Evolutionary conservation across 345 rosid genomes (phyloP), one percentile per base, ranked within the genome.

Genomic region (Angophora floribunda): DNA sequence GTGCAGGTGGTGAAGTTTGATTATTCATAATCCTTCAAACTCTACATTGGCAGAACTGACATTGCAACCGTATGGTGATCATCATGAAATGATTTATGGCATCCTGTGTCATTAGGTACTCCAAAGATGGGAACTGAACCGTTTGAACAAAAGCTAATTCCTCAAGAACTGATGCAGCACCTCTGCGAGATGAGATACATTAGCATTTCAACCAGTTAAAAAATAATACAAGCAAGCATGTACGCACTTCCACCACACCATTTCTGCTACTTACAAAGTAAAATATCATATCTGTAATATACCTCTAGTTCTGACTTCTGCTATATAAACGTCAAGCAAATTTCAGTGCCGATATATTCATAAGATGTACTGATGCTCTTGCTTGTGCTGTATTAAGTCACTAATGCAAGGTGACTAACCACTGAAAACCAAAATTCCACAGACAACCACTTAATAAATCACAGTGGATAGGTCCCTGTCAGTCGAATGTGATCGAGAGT

Each of bases 401-500:
- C 75, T n/a, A 13, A 63, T n/a, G 75, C 75, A 63, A 13, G 75
- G 75, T 15, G 4, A 61, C 75, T n/a, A 63, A 63, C 32, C 9
- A 7, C 1, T n/a, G 36, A 63, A n/a, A 63, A 63, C 75, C 36
- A 63, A 63, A 63, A 41, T n/a, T 63, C 75, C 75, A n/a, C 53
- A 85, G 36, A 50, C 24, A 47, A 36, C 55, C 53, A 49, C 53
- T 11, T 63, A 63, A 63, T 30, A 41, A 26, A 70, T 86, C 87
- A 85, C 70, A 86, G 52, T 30, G 88, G 86, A 85, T 85, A 85
- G 84, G 57, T 51, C 24, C 87, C 87, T 9, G 98, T 98, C 93
- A 94, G 87, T 87, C 86, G 93, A 57, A 98, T 97, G 88, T 97
- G 98, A 45, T 95, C 95, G 26, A 98, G 99, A 6, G 99, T 96